These are phyloP conservation scores for Penicillium sp. DNA, from an alignment of 2,329 filamentous ascomycete genomes.

Conservation along the genomic window DNA sequence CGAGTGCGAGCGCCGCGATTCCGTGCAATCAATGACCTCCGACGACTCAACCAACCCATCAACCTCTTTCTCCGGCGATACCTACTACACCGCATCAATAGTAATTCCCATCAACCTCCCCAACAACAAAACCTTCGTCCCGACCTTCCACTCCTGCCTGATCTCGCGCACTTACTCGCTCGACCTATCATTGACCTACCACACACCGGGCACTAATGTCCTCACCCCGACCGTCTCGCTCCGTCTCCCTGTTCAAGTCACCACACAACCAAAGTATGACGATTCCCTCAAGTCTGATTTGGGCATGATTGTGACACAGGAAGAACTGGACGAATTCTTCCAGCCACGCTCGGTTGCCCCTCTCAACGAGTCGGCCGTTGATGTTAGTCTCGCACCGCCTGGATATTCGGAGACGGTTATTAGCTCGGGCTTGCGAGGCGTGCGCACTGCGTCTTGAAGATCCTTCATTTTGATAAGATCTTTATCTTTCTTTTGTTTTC, in stretches of 20 bases:
- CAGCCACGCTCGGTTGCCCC: slow-evolving; percentile 36
- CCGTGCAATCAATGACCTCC: slow-evolving; percentile 39
- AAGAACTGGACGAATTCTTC: slow-evolving; percentile 40
- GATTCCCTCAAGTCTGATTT: slow-evolving; percentile 19
- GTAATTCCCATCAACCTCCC: slow-evolving; percentile 69
- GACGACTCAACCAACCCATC: slow-evolving; percentile 42
- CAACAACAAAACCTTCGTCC: slow-evolving; percentile 65
- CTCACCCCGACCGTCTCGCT: slow-evolving; percentile 49
- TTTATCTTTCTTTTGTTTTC: not conserved
- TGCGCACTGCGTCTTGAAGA: not conserved
- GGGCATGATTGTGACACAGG: slow-evolving; percentile 31
- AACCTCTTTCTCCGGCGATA: slow-evolving; percentile 43
- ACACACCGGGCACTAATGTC: slow-evolving; percentile 54
- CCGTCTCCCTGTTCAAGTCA: slow-evolving; percentile 53
- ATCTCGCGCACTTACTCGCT: slow-evolving; percentile 68
- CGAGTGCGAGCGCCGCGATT: slow-evolving; percentile 39
- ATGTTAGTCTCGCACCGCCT: slow-evolving; percentile 26
- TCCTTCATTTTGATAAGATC: not conserved
- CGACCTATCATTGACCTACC: slow-evolving; percentile 63
- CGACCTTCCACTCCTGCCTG: slow-evolving; percentile 73
- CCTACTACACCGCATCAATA: slow-evolving; percentile 67
- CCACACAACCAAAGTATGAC: slow-evolving; percentile 28
- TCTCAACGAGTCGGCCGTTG: slow-evolving; percentile 17
- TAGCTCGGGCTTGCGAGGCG: not conserved
- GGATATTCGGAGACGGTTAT: slow-evolving; percentile 25